phyloP scores from a whole-genome alignment of 176 grass and related monocot species.

The Oryza coarctata region DNA sequence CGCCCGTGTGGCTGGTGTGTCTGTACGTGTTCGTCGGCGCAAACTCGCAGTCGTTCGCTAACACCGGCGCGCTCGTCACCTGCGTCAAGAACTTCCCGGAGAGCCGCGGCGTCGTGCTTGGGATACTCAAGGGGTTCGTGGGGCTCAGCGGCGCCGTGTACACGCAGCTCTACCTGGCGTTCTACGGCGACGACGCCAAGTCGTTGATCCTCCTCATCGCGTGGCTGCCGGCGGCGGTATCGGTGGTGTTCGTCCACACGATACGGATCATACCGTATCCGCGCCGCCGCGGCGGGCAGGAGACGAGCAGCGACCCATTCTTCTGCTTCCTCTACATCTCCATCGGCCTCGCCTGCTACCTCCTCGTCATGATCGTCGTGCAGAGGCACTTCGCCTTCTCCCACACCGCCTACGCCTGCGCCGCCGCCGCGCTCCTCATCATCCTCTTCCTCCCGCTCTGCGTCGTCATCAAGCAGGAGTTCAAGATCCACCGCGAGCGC shows the following conservation, averaged over 20 bases:
- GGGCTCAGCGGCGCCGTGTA: constrained; percentile 72
- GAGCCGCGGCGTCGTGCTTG: constrained; percentile 65
- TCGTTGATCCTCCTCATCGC: constrained; percentile 69
- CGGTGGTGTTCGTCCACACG: constrained; percentile 70
- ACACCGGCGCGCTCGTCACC: constrained; percentile 48
- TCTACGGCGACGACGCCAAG: constrained; percentile 60
- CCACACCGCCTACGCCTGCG: constrained; percentile 19
- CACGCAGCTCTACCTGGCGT: constrained; percentile 67
- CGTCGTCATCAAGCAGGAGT: constrained; percentile 70
- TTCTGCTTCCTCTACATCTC: constrained; percentile 87
- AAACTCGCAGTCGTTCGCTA: constrained; percentile 44
- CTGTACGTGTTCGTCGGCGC: constrained; percentile 64
- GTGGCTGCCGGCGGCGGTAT: constrained; percentile 69
- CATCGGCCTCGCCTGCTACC: constrained; percentile 60
- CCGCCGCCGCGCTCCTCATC: constrained; percentile 45
- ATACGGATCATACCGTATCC: constrained; percentile 58
- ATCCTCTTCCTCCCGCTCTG: constrained; percentile 64
- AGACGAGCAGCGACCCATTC: constrained; percentile 54
- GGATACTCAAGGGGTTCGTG: constrained; percentile 79
- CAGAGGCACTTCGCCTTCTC: constrained; percentile 40
- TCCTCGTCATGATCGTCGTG: constrained; percentile 61
- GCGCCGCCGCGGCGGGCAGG: not conserved
- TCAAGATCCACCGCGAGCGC: constrained; percentile 47
- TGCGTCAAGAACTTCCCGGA: constrained; percentile 51
- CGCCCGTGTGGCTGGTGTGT: constrained; percentile 55